Evolutionary conservation across 441 rosid genomes (phyloP), one percentile per base, ranked within the genome.

Genomic region (Cnidoscolus chayamansa): DNA sequence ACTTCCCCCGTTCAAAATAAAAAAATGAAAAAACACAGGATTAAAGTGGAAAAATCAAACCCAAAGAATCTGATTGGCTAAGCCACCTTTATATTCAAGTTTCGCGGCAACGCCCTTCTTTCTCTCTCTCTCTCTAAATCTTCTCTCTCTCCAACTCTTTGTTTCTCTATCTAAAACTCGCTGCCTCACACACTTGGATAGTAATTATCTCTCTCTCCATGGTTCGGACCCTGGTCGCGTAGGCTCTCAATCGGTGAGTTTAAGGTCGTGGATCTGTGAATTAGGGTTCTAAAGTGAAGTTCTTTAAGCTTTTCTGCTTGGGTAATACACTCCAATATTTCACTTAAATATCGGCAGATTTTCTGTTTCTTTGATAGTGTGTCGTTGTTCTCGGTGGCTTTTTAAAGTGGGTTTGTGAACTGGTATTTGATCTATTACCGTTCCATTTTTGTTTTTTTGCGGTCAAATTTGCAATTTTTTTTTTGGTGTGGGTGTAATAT

Each of bases 71-170:
- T 71, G 71, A 83, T 84, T 87, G 88, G 88, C 68, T 61, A 76
- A 76, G 35, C 74, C 56, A 74, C 82, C 88, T 76, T 83, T 82
- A 83, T 85, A 86, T 94, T 94, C 91, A 90, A 94, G 97, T 94
- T 94, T 94, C 97, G 97, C 97, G 97, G 97, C 93, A 92, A 92
- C 81, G 80, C 83, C 83, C 48, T 77, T 61, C 66, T 31, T 58
- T 75, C 77, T 72, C 70, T 59, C 72, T 74, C 81, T 60, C 78
- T 40, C 74, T 75, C 68, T 43, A 40, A 40, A 40, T 4, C 45
- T 16, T 55, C 72, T 49, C 45, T 77, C 73, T 72, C 70, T 76
- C 78, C 17, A 0, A 7, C 59, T 43, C 25, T 35, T 70, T 60
- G 72, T 67, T 69, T 65, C 76, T 72, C 74, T 73, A 65, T 61